Percentiles rank a stretch among this genome's conserved stretches.
These are phyloP conservation scores for Phaeosphaeriaceae sp. DNA, from an alignment of 2,329 filamentous ascomycete genomes.

Conservation along the genomic window DNA sequence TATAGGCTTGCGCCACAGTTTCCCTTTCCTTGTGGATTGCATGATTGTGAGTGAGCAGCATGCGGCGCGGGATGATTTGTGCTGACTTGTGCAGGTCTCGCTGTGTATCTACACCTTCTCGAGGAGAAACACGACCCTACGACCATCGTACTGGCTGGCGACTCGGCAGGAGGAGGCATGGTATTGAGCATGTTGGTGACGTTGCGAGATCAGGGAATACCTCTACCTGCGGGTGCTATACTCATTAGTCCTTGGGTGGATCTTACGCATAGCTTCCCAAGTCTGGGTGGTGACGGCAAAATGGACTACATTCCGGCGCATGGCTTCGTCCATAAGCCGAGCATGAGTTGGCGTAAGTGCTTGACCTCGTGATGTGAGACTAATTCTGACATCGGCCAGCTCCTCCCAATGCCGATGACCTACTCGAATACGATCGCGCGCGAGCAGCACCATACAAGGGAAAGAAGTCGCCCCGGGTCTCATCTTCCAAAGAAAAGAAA, in stretches of 20 bases:
- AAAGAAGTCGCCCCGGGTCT: conserved; percentile 12
- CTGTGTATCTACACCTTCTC: conserved; percentile 84
- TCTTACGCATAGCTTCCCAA: conserved; percentile 93
- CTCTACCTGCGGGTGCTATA: conserved; percentile 86
- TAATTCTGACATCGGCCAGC: conserved; percentile 47
- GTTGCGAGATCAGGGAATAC: conserved; percentile 81
- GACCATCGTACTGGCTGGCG: conserved; percentile 86
- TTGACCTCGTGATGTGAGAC: neutral
- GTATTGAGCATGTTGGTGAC: conserved; percentile 78
- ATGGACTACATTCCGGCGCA: conserved; percentile 87
- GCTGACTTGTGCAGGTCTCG: conserved; percentile 56
- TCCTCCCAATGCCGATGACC: conserved; percentile 81
- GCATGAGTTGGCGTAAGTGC: conserved; percentile 74
- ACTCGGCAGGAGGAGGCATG: conserved; percentile 95
- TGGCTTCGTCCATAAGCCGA: conserved; percentile 92
- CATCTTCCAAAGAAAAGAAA: conserved; percentile 18
- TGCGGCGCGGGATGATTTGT: neutral
- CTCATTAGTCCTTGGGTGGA: conserved; percentile 97
- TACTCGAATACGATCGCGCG: conserved; percentile 56
- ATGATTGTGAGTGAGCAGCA: conserved; percentile 68
- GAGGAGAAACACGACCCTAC: conserved; percentile 73
- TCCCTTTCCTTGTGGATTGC: conserved; percentile 90
- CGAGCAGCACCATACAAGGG: conserved; percentile 9
- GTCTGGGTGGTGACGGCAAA: conserved; percentile 73
- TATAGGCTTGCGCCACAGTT: conserved; percentile 94